phyloP scores from a whole-genome alignment of 129 eudicot genomes.

The Flaveria robusta region DNA sequence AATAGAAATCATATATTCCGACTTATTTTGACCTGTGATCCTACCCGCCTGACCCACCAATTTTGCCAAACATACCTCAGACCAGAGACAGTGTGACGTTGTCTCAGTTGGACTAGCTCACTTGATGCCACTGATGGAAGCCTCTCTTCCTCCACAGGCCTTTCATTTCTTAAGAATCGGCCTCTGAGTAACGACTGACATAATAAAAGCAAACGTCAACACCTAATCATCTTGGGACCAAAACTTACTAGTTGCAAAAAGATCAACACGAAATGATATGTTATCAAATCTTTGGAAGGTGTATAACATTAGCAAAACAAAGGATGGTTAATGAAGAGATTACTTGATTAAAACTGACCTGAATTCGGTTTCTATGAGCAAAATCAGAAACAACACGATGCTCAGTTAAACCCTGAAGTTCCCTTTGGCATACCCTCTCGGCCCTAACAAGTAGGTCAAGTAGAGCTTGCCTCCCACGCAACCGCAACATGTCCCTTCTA shows the following conservation, averaged over 20 bases:
- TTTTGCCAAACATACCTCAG: constrained; percentile 55
- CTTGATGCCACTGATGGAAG: constrained; percentile 79
- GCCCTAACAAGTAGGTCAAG: constrained; percentile 85
- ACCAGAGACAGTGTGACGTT: constrained; percentile 93
- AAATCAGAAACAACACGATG: constrained; percentile 96
- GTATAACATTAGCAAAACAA: no score
- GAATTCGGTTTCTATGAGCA: constrained; percentile 94
- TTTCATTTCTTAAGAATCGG: constrained; percentile 84
- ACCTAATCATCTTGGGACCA: constrained; percentile 22
- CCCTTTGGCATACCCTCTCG: constrained; percentile 91
- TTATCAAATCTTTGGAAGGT: neutral
- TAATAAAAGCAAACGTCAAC: constrained; percentile 20
- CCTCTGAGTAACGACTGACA: constrained; percentile 87
- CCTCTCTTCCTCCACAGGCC: constrained; percentile 84
- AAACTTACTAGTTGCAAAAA: neutral
- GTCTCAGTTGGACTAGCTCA: constrained; percentile 87
- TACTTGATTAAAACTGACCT: constrained; percentile 49
- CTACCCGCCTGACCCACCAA: neutral
- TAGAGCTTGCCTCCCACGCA: constrained; percentile 95
- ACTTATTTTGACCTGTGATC: neutral
- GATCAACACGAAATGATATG: neutral
- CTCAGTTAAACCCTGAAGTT: constrained; percentile 83
- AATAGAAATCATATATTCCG: neutral
- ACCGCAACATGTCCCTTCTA: constrained; percentile 78
- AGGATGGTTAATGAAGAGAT: neutral